A percentile compares a stretch with the other conserved stretches of the same genome.
These are phyloP conservation scores for Microstroma glucosiphilum DNA, from an alignment of 1,284 basidiomycete species.

Conservation along the genomic window DNA sequence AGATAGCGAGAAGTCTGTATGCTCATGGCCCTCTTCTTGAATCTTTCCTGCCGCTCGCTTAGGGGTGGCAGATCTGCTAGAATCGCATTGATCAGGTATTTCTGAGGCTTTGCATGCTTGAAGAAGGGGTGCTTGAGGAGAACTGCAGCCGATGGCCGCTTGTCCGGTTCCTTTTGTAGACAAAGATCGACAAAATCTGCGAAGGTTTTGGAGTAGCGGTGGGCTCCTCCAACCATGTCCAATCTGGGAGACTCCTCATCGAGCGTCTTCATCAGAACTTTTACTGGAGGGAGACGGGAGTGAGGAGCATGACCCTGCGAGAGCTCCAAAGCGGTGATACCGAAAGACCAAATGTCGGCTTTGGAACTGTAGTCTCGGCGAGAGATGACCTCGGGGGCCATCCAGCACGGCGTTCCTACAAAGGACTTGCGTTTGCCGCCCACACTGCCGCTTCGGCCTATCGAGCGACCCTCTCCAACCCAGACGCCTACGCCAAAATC, in stretches of 20 bases:
- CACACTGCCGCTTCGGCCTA: slow-evolving; percentile 28
- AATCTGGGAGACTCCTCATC: slow-evolving; percentile 59
- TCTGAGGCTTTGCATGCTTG: slow-evolving; percentile 66
- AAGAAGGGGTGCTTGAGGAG: slow-evolving; percentile 76
- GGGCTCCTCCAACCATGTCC: slow-evolving; percentile 64
- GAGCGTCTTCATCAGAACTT: slow-evolving; percentile 64
- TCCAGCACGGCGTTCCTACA: slow-evolving; percentile 88
- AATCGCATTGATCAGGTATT: slow-evolving; percentile 67
- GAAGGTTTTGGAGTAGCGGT: slow-evolving; percentile 73
- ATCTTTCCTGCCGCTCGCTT: slow-evolving; percentile 30
- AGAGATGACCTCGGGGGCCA: slow-evolving; percentile 83
- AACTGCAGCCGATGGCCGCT: slow-evolving; percentile 70
- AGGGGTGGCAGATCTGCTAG: slow-evolving; percentile 52
- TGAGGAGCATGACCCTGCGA: slow-evolving; percentile 74
- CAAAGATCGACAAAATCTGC: slow-evolving; percentile 75
- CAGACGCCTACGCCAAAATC: slow-evolving; percentile 81
- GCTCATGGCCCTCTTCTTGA: slow-evolving; percentile 24
- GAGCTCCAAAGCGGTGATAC: slow-evolving; percentile 76
- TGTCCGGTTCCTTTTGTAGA: slow-evolving; percentile 70
- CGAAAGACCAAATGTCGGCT: slow-evolving; percentile 87
- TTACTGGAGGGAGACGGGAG: slow-evolving; percentile 67
- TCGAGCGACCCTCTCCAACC: slow-evolving; percentile 56
- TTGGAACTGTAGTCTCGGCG: slow-evolving; percentile 71
- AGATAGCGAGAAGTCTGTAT: slow-evolving; percentile 28
- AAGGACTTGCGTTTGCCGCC: slow-evolving; percentile 67